These are phyloP conservation scores for Malassezia nana DNA, from an alignment of 1,284 basidiomycete genomes.

Conservation along the genomic window DNA sequence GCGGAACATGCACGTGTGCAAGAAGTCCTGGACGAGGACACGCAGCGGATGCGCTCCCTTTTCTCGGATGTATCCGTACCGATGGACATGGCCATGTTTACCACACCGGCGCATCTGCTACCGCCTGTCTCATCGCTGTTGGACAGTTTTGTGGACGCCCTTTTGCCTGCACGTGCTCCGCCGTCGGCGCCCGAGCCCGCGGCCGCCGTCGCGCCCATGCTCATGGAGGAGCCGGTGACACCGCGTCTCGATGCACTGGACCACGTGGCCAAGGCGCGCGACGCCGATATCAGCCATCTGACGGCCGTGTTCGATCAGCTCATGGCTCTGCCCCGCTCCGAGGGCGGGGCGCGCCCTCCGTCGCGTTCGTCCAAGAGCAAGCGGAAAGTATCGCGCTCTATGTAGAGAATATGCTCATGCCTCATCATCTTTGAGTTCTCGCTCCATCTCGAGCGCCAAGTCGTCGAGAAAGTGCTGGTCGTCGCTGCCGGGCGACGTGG, in stretches of 20 bases:
- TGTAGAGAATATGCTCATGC: background rate
- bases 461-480: conserved; percentile 36
- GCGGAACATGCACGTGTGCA: conserved; percentile 11
- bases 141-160: conserved; percentile 60
- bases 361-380: conserved; percentile 10
- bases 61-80: conserved; percentile 9
- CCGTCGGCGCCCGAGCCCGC: background rate
- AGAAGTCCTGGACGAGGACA: conserved; percentile 14
- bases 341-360: background rate
- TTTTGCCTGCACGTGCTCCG: conserved; percentile 55
- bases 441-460: conserved; percentile 35
- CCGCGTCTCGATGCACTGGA: conserved; percentile 10
- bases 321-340: background rate
- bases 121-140: conserved; percentile 68
- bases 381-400: conserved; percentile 4
- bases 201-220: background rate
- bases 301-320: conserved; percentile 15
- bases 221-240: conserved; percentile 8
- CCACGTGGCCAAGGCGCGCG: conserved; percentile 48
- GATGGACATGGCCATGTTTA: conserved; percentile 55
- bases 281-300: conserved; percentile 18
- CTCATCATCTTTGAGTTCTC: conserved; percentile 22
- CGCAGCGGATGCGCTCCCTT: background rate
- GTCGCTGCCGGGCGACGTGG: conserved; percentile 14
- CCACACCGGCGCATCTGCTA: conserved; percentile 66